Evolutionary conservation across 441 rosid genomes (phyloP), one percentile per base, ranked within the genome.

Genomic region (Mallotus japonicus): DNA sequence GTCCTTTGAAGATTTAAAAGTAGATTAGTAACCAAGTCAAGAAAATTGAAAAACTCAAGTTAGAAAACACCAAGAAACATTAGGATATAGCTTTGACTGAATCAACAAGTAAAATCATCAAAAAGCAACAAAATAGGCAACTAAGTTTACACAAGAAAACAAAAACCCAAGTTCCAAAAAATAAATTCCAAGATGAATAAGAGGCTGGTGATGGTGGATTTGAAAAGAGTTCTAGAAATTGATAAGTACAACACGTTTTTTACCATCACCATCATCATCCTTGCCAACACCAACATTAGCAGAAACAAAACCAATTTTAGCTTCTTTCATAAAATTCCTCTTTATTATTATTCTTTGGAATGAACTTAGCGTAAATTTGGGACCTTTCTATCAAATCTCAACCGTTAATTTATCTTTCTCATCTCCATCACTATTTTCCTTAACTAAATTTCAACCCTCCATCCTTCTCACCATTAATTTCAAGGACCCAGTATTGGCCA

Each of bases 301-400:
- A 24, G 2, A 24, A 0, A 74, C 86, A 44, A 54, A 58, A 24
- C 28, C 28, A 50, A 69, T 71, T 73, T 75, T 82, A 70, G 75
- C 94, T 71, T 90, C 96, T 80, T 84, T 86, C 1, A 97, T 92
- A 79, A 87, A 87, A 75, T 91, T 87, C 83, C 97, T 89, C 92
- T 89, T 92, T 72, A 90, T 89, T 32, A 90, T 81, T 73, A 90
- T 81, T 73, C 98, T 83, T 78, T 93, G 84, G 20, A 92, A 72
- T 72, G 96, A 87, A 70, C 91, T 88, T 78, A 94, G 73, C 53
- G 96, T 87, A 83, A 84, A 78, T 76, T 89, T 95, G 13, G 92
- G 92, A 0, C 99, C 99, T 82, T 92, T 95, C 99, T 98, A 92
- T 4, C 94, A 85, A 85, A 92, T 82, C 97, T 95, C 96, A 5